Percentiles rank a stretch among this genome's conserved stretches.
Evolutionary conservation across 176 grass and related monocot species (phyloP).

Genomic region (Rhynchospora tenuis): DNA sequence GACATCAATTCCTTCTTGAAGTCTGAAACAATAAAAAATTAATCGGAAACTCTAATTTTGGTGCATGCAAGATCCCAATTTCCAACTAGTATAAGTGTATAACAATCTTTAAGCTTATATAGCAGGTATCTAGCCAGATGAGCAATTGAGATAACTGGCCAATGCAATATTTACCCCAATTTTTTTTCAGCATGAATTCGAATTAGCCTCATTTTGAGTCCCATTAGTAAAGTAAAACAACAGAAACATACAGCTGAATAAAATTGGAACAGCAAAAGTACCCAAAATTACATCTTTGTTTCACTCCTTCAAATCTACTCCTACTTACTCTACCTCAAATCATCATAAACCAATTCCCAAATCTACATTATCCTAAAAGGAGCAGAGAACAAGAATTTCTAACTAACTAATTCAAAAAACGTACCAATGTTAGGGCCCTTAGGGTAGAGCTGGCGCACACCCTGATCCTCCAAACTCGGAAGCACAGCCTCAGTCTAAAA

Average conservation of each 20-base stretch:
- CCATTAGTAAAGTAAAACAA: neutral
- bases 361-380: neutral
- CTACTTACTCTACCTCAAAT: neutral
- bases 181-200: neutral
- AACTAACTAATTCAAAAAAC: neutral
- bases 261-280: neutral
- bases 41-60: neutral
- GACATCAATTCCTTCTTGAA: conserved; percentile 84
- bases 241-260: neutral
- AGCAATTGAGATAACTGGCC: neutral
- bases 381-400: neutral
- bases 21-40: conserved; percentile 42
- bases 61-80: neutral
- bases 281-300: neutral
- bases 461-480: conserved; percentile 80
- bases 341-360: neutral
- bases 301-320: neutral
- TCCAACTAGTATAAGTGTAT: neutral
- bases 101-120: neutral
- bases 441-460: conserved; percentile 75
- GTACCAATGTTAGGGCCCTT: conserved; percentile 55
- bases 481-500: conserved; percentile 67
- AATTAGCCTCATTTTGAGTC: neutral
- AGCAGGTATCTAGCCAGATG: neutral
- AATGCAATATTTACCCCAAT: neutral